Evolutionary conservation across 73 alveolate species (phyloP), one percentile per base, ranked within the genome.

Genomic region (Effrenium voratum): DNA sequence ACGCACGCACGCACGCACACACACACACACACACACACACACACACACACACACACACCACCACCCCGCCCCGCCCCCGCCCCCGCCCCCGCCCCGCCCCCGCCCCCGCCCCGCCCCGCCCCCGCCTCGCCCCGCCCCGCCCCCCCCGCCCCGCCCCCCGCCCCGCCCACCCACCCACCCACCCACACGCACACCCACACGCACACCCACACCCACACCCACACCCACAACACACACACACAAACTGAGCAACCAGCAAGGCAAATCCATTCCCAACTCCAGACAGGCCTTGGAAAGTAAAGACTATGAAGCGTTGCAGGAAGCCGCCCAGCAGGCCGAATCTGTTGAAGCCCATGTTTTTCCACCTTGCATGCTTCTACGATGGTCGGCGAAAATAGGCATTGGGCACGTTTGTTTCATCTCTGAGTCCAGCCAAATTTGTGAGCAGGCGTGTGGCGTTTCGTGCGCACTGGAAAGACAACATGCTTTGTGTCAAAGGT

Each of bases 291-390:
- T 88, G 49, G 85, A 60, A 49, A 44, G 41, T 36, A 47, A 49
- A n/a, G 95, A 88, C 95, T 88, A 60, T 41, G 81, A 88, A 40
- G 36, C 73, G 46, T 70, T 88, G 40, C 95, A 88, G 76, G 95
- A 88, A 88, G 95, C 85, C 66, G 95, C 95, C 34, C 95, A 88
- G 85, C 95, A 88, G 95, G 95, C 95, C 24, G 28, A 30, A 8
- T 34, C 26, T 32, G 15, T 16, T 8, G 75, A 60, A 3, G 38
- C 36, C 75, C 30, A 16, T 34, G 3, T 10, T 0, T 8, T 10
- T 36, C 10, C 41, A 16, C 36, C 49, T 6, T 28, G 63, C 59
- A 79, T 49, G 36, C 44, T 3, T 43, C 81, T 5, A 68, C 30
- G 36, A 68, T 26, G 47, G 5, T 4, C 40, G 4, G 81, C 46